Evolutionary conservation across 2,329 filamentous ascomycete genomes (phyloP).

Genomic region (Aspergillus sp.): DNA sequence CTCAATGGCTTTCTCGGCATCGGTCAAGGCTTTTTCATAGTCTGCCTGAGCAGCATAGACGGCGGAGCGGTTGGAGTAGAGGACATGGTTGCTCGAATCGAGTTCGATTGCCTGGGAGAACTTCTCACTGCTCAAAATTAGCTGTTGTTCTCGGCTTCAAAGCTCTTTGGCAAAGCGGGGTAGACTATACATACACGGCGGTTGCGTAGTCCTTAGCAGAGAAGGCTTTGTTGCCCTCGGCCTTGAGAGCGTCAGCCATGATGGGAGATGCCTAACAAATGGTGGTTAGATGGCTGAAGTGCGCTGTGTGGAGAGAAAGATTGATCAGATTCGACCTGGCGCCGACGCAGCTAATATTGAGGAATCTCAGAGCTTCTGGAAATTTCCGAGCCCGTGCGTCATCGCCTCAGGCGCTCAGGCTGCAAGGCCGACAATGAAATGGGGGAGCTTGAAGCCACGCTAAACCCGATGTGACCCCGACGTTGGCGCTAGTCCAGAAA

Average conservation of each 20-base stretch:
- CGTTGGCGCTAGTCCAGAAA: constrained; percentile 24
- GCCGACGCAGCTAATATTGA: constrained; percentile 20
- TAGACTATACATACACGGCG: constrained; percentile 78
- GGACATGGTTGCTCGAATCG: constrained; percentile 88
- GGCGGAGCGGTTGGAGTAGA: constrained; percentile 95
- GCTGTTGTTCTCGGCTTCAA: not conserved
- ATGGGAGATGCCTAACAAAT: constrained; percentile 20
- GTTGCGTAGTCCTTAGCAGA: constrained; percentile 95
- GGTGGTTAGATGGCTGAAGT: not conserved
- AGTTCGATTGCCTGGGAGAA: constrained; percentile 91
- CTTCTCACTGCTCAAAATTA: constrained; percentile 65
- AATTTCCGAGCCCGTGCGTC: constrained; percentile 38
- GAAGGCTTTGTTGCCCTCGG: constrained; percentile 98
- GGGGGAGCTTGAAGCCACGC: constrained; percentile 10
- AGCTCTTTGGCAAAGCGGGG: constrained; percentile 19
- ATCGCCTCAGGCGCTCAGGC: constrained; percentile 25
- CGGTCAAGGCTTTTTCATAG: constrained; percentile 78
- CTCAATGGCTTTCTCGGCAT: constrained; percentile 90
- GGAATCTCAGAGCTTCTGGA: constrained; percentile 43
- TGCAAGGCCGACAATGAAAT: constrained; percentile 13
- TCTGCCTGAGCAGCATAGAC: constrained; percentile 85
- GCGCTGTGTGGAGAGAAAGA: constrained; percentile 5
- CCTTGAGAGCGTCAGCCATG: constrained; percentile 84
- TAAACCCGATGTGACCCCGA: constrained; percentile 18
- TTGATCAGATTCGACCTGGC: constrained; percentile 9